These are phyloP conservation scores for Fraxinus excelsior DNA, from an alignment of 257 asterid species.

Conservation along the genomic window DNA sequence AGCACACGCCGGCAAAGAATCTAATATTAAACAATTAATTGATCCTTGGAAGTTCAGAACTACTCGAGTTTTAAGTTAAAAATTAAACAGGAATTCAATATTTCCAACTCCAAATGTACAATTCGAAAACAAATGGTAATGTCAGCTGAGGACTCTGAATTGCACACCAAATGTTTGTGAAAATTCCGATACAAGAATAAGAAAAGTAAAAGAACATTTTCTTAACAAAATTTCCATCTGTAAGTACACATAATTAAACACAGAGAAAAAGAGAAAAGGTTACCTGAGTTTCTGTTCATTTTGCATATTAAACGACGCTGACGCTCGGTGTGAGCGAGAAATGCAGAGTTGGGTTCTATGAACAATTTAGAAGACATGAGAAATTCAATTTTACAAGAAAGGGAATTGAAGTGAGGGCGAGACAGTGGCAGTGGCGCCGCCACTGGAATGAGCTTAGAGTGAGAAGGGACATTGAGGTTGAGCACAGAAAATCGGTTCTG, in stretches of 20 bases:
- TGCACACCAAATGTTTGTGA: conserved; percentile 31
- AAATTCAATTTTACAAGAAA: background rate
- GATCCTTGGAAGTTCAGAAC: background rate
- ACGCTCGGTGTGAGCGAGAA: background rate
- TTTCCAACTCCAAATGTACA: background rate
- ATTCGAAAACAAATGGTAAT: background rate
- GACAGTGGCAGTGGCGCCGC: conserved; percentile 20
- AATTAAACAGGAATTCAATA: background rate
- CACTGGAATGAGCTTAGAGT: conserved; percentile 31
- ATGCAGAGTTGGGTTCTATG: conserved; percentile 22
- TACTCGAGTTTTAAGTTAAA: background rate
- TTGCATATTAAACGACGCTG: conserved; percentile 28
- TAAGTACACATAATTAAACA: background rate
- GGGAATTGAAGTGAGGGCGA: conserved; percentile 11
- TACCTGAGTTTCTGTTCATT: conserved; percentile 46
- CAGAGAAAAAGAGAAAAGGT: conserved; percentile 13
- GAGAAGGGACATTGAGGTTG: conserved; percentile 27
- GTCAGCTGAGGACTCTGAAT: background rate
- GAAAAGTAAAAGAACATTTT: background rate
- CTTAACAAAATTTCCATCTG: background rate
- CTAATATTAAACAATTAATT: background rate
- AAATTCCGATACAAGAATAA: conserved; percentile 17
- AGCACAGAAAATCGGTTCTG: conserved; percentile 32
- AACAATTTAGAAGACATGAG: conserved; percentile 14
- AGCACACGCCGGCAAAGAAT: background rate